Evolutionary conservation across 2,329 filamentous ascomycete species (phyloP).

Genomic region (Neoascochyta sp.): DNA sequence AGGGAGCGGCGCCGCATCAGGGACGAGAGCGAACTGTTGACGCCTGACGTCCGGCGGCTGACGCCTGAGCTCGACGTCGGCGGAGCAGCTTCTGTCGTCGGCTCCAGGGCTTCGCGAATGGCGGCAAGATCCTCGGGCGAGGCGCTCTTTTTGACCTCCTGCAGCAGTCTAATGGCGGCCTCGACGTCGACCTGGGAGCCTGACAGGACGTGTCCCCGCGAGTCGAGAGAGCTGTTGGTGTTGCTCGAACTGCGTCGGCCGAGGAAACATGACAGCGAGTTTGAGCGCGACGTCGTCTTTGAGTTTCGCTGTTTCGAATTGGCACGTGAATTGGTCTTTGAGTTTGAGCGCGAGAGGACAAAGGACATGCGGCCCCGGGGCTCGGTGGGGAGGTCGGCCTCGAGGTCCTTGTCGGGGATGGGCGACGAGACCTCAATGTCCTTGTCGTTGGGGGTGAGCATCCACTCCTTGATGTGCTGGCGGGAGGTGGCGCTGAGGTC

Average conservation of each 20-base stretch:
- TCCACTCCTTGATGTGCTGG: constrained; percentile 27
- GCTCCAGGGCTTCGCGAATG: constrained; percentile 32
- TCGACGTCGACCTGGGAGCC: constrained; percentile 48
- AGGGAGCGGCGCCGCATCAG: constrained; percentile 41
- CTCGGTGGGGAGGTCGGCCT: constrained; percentile 16
- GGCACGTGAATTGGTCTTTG: constrained; percentile 18
- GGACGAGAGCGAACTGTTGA: constrained; percentile 25
- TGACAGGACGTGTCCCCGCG: too few relatives aligned
- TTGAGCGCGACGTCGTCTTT: too few relatives aligned
- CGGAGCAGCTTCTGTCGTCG: constrained; percentile 11
- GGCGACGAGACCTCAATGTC: too few relatives aligned
- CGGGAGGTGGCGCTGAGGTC: constrained; percentile 26
- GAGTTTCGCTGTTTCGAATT: too few relatives aligned
- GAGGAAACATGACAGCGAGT: constrained; percentile 25
- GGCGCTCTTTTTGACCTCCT: constrained; percentile 48
- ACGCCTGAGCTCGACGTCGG: constrained; percentile 10
- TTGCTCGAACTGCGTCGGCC: constrained; percentile 20
- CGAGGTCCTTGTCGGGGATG: constrained; percentile 17
- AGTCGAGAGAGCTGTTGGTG: too few relatives aligned
- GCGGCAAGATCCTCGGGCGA: constrained; percentile 49
- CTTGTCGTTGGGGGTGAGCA: constrained; percentile 26
- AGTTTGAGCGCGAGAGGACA: constrained; percentile 26
- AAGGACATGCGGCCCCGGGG: constrained; percentile 24
- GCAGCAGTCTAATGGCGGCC: constrained; percentile 44
- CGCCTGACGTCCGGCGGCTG: constrained; percentile 17